Conservation (phyloP, 2,329 filamentous ascomycete genomes). For the Dryadomyces quercus-mongolicae region DNA sequence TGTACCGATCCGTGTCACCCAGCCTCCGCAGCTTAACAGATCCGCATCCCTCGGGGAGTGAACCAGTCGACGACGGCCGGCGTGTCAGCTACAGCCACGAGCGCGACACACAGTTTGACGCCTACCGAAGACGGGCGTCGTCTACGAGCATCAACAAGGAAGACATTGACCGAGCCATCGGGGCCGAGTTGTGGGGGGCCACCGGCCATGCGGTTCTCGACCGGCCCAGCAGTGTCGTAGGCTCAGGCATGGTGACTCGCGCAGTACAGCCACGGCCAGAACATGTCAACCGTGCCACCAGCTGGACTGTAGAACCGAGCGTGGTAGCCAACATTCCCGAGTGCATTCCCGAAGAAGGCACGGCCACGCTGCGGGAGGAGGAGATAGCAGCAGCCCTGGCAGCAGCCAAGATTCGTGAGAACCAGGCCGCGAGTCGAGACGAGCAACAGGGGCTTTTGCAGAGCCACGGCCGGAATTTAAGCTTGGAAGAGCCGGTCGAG, state of each 20-base stretch:
- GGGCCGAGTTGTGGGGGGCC: conserved; percentile 20
- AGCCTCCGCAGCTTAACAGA: neutral
- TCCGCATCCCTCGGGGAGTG: neutral
- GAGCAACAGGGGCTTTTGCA: neutral
- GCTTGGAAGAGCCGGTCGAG: neutral
- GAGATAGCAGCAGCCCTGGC: neutral
- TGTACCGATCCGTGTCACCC: neutral
- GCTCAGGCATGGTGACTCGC: conserved; percentile 12
- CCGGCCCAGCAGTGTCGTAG: conserved; percentile 17
- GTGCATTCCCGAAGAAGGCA: conserved; percentile 1
- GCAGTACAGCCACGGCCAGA: conserved; percentile 9
- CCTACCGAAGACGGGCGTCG: conserved; percentile 12
- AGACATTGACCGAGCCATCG: conserved; percentile 20
- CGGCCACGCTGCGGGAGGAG: neutral
- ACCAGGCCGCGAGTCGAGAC: too few relatives aligned
- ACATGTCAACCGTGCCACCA: conserved; percentile 17
- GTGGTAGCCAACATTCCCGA: conserved; percentile 25
- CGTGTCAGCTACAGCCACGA: conserved; percentile 16
- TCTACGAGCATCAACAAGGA: conserved; percentile 12
- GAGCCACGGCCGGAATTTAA: neutral
- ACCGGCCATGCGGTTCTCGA: conserved; percentile 4
- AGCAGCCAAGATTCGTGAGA: neutral
- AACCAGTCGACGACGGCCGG: neutral
- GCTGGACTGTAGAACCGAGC: conserved; percentile 24
- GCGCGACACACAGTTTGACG: conserved; percentile 17